Evolutionary conservation across 441 rosid species (phyloP), one percentile per base, ranked within the genome.

Genomic region (Theobroma grandiflorum): DNA sequence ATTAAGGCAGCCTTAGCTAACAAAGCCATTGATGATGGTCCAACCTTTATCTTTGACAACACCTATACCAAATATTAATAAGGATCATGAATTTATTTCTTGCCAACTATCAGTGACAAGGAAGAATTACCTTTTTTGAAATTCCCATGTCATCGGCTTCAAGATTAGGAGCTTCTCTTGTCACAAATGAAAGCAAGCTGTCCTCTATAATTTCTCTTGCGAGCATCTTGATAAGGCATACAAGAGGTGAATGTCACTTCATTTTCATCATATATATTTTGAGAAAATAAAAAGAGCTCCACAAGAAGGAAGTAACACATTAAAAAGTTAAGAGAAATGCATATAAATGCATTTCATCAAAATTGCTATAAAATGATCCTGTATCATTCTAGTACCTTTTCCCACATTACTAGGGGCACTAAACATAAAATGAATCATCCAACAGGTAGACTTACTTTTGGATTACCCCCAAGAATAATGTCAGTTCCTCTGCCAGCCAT

Each of bases 401-500:
- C 10, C 37, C 37, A 59, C 72, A 43, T 33, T 16, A 6, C 11
- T 58, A 4, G 14, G 11, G 58, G 45, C n/a, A 71, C 42, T 26
- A 38, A 64, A 43, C 18, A 61, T 53, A 74, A 74, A 73, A 31
- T 18, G 66, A 67, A 80, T 37, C 40, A 74, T 47, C 69, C 15
- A 73, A 55, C 50, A 78, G 15, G 77, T 15, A 55, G 20, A 83
- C 88, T 68, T 89, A 94, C 99, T 85, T 92, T 94, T 62, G 99
- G 96, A 82, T 94, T 96, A 89, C 99, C 99, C 75, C 99, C 98
- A 66, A 96, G 88, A 82, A 94, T 96, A 83, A 96, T 94, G 80
- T 96, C 98, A 50, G 99, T 96, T 78, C 99, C 99, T 84, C 99
- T 92, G 80, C 99, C 99, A 84, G 99, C 98, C 99, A 96, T 94